Evolutionary conservation across 2,329 filamentous ascomycete genomes (phyloP).

Genomic region (Diaporthe velutina): DNA sequence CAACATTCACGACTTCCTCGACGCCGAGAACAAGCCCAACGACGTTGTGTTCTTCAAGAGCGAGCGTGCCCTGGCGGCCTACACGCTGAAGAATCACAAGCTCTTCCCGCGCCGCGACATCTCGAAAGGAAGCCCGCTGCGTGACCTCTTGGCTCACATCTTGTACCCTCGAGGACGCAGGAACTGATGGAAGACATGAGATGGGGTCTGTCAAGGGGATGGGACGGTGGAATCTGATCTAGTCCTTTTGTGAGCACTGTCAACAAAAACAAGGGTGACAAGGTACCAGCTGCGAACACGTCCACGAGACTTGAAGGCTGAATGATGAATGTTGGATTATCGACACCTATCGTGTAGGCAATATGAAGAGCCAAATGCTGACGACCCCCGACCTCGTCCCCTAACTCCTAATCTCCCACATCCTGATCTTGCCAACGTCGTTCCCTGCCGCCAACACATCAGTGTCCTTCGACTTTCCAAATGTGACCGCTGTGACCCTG

Average conservation of each 20-base stretch:
- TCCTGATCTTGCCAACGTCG: conserved; percentile 85
- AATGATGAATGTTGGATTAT: not conserved
- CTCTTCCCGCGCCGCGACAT: conserved; percentile 61
- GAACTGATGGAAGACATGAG: not conserved
- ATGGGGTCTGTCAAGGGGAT: not conserved
- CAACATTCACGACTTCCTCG: conserved; percentile 64
- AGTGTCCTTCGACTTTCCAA: conserved; percentile 71
- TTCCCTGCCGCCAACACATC: conserved; percentile 82
- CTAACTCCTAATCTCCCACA: conserved; percentile 89
- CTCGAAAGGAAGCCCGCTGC: conserved; percentile 54
- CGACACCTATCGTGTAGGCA: not conserved
- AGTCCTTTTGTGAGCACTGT: not conserved
- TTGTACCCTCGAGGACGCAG: conserved; percentile 16
- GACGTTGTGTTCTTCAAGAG: conserved; percentile 51
- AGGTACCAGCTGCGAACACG: not conserved
- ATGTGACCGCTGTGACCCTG: conserved; percentile 81
- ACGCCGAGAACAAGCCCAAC: conserved; percentile 46
- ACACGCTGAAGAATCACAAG: conserved; percentile 52
- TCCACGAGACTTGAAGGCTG: not conserved
- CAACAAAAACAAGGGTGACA: not conserved
- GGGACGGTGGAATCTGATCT: not conserved
- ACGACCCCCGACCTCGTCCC: not conserved
- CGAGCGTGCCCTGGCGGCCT: conserved; percentile 49
- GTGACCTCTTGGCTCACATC: conserved; percentile 52
- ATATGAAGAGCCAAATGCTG: not conserved